Evolutionary conservation across 202 grass and related monocot species (phyloP), one percentile per base, ranked within the genome.

Genomic region (Cymbopogon flexuosus): DNA sequence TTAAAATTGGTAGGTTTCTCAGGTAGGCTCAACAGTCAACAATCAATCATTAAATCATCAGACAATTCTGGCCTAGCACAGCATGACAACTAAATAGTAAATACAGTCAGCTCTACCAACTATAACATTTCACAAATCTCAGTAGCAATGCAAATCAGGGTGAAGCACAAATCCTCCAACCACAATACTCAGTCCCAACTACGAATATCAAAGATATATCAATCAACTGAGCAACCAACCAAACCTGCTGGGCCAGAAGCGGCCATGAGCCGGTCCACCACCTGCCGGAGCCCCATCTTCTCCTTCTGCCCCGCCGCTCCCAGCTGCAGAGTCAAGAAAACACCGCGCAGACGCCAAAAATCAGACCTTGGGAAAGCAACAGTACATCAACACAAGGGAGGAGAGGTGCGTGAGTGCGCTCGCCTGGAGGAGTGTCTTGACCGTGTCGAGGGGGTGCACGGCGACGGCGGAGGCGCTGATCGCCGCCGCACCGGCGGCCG

Each of bases 361-460:
- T 70, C 30, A 86, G 72, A 77, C 76, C 42, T 22, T 40, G 30
- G 21, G 13, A 69, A 41, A 63, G 56, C 36, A 73, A 27, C 65
- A 45, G 23, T 8, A 60, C 22, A 39, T 19, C 42, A 81, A 12
- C 37, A 19, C 19, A 1, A 22, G 58, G 58, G 23, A 33, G 35
- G 29, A 79, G n/a, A 62, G 57, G 22, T 0, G 78, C 6, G 40
- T 22, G 42, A 14, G 16, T 1, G 8, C 43, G 60, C 79, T 92
- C 39, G 52, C 96, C 92, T 98, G 96, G 67, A 93, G 52, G 81
- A 98, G 96, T 65, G 88, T 91, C 83, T 93, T 98, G 64, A 98
- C 82, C 76, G 88, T 98, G 84, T 98, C 90, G 31, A 98, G 72
- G 0, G 95, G 92, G 75, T 98, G 80, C 22, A 89, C 68, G 64